Evolutionary conservation across 179 eudicot genomes (phyloP), one percentile per base, ranked within the genome.

Genomic region (Pouteria campechiana): DNA sequence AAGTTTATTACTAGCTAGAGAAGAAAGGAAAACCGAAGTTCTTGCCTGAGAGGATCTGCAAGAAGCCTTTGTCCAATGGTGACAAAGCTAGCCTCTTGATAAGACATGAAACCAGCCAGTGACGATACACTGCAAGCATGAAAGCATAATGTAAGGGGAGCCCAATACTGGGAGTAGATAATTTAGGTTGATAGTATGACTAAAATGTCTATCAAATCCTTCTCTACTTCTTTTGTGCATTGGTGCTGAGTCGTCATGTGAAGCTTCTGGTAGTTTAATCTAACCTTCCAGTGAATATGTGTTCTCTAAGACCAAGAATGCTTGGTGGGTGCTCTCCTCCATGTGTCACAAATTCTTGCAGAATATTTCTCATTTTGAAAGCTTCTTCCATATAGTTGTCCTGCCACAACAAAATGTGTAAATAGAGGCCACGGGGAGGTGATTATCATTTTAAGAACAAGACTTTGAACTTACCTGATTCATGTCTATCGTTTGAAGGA

Each of bases 211-310:
- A 20, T n/a, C n/a, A n/a, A n/a, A n/a, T n/a, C n/a, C n/a, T n/a
- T n/a, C n/a, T n/a, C n/a, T n/a, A n/a, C n/a, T n/a, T n/a, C n/a
- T n/a, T n/a, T n/a, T n/a, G n/a, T n/a, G n/a, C n/a, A n/a, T n/a
- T n/a, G n/a, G n/a, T n/a, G n/a, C n/a, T n/a, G n/a, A n/a, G n/a
- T n/a, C n/a, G n/a, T n/a, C n/a, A n/a, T n/a, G n/a, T n/a, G n/a
- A n/a, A n/a, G n/a, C n/a, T n/a, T n/a, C n/a, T n/a, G n/a, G n/a
- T n/a, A n/a, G n/a, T n/a, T n/a, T n/a, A 3, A 36, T 52, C 76
- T 69, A 53, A 85, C 99, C 99, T 90, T 75, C 99, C 99, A n/a
- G 99, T 90, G 54, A 90, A 90, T 46, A 90, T 77, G 67, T 92
- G 96, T 55, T 92, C 99, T 62, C 99, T 82, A 57, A 92, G 41